phyloP scores from a whole-genome alignment of 441 rosid species.

The Cnidoscolus chayamansa region DNA sequence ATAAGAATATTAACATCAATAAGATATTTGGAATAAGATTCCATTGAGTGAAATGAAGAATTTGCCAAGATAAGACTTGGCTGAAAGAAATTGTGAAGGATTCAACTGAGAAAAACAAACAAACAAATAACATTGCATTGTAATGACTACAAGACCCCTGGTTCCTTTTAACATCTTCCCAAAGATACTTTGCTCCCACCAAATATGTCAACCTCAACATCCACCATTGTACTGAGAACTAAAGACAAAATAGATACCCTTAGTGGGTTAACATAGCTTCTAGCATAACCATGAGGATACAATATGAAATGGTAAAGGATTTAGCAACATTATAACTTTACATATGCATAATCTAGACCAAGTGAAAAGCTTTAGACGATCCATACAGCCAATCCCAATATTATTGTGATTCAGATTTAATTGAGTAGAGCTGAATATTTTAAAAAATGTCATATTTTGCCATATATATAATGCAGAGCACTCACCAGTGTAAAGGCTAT shows the following conservation, averaged over 20 bases:
- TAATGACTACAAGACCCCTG: not conserved
- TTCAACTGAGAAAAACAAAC: not conserved
- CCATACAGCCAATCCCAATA: not conserved
- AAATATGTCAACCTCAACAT: not conserved
- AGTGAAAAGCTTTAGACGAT: not conserved
- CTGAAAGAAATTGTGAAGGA: constrained; percentile 1
- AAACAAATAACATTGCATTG: not conserved
- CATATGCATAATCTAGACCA: not conserved
- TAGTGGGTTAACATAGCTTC: not conserved
- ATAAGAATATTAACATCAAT: constrained; percentile 16
- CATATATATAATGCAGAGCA: not conserved
- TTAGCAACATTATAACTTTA: not conserved
- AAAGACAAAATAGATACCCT: not conserved
- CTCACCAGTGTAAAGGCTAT: not conserved
- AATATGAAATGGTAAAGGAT: not conserved
- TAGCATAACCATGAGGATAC: not conserved
- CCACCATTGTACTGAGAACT: constrained; percentile 1
- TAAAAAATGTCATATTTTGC: not conserved
- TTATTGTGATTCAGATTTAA: not conserved
- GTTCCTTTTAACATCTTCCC: not conserved
- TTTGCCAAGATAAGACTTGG: not conserved
- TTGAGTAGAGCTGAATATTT: not conserved
- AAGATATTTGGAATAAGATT: constrained; percentile 8
- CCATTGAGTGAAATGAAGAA: not conserved
- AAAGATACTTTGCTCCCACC: not conserved